Evolutionary conservation across 371 early-diverging fungal species (phyloP).

Genomic region (Mucor piriformis): DNA sequence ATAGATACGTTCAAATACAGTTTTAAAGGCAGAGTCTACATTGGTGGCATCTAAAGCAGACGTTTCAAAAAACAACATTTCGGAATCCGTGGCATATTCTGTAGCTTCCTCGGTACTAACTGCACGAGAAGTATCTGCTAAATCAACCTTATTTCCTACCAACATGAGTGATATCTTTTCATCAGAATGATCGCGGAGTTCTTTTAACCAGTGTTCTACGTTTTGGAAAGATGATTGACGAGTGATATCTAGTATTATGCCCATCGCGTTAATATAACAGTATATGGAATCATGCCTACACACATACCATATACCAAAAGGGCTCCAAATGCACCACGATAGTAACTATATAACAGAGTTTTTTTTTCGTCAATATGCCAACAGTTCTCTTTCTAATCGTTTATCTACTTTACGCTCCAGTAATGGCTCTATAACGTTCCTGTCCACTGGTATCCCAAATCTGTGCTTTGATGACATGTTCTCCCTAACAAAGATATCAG

Average conservation of each 20-base stretch:
- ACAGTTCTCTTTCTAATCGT: neutral
- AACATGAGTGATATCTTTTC: conserved; percentile 92
- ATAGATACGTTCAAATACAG: conserved; percentile 25
- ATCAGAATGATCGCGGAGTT: conserved; percentile 96
- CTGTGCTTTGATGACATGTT: conserved; percentile 71
- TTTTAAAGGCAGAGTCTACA: conserved; percentile 80
- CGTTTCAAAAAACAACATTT: conserved; percentile 91
- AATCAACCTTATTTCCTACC: conserved; percentile 99
- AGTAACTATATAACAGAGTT: conserved; percentile 28
- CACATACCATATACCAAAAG: conserved; percentile 45
- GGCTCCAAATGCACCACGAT: conserved; percentile 52
- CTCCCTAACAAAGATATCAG: conserved; percentile 21
- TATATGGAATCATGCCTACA: neutral
- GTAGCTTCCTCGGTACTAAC: conserved; percentile 73
- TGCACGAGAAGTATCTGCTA: conserved; percentile 65
- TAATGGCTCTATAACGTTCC: conserved; percentile 79
- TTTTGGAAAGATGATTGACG: conserved; percentile 92
- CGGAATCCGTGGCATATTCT: conserved; percentile 77
- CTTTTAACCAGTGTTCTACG: conserved; percentile 93
- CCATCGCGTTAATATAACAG: too few relatives aligned
- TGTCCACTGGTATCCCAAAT: conserved; percentile 92
- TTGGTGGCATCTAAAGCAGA: conserved; percentile 87
- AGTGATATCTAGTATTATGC: conserved; percentile 77
- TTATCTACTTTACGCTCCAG: conserved; percentile 50
- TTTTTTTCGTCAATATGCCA: neutral